phyloP scores from a whole-genome alignment of 805 yeast genomes.

The Priceomyces haplophilus region DNA sequence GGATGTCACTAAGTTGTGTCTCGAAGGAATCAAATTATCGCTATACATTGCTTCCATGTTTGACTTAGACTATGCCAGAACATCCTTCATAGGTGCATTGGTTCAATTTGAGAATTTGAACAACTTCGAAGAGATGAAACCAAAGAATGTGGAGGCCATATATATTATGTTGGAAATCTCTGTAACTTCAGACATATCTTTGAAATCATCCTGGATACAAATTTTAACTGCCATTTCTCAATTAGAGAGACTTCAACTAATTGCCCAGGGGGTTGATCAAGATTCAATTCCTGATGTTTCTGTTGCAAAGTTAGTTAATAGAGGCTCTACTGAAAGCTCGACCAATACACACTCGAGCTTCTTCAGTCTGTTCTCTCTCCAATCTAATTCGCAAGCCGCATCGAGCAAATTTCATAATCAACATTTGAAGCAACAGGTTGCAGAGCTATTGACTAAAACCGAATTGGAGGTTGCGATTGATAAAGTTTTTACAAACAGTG shows the following conservation, averaged over 20 bases:
- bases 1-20: constrained; percentile 62
- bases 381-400: constrained; percentile 61
- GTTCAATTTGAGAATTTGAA: constrained; percentile 81
- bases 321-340: constrained; percentile 51
- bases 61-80: constrained; percentile 78
- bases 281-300: constrained; percentile 82
- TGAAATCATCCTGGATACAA: constrained; percentile 77
- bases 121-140: constrained; percentile 71
- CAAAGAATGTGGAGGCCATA: constrained; percentile 80
- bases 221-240: constrained; percentile 81
- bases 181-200: constrained; percentile 69
- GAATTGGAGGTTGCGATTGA: constrained; percentile 80
- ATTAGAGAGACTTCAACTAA: constrained; percentile 82
- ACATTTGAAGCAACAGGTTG: constrained; percentile 56
- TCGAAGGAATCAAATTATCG: constrained; percentile 84
- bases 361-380: constrained; percentile 53
- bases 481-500: constrained; percentile 79
- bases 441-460: constrained; percentile 56
- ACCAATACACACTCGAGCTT: constrained; percentile 41
- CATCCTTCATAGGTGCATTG: constrained; percentile 85
- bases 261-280: constrained; percentile 84
- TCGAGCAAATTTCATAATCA: constrained; percentile 71
- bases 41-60: constrained; percentile 81
- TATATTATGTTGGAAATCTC: constrained; percentile 72
- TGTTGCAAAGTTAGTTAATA: constrained; percentile 63